Conservation (phyloP, 257 asterid genomes). For the Craterostigma plantagineum region DNA sequence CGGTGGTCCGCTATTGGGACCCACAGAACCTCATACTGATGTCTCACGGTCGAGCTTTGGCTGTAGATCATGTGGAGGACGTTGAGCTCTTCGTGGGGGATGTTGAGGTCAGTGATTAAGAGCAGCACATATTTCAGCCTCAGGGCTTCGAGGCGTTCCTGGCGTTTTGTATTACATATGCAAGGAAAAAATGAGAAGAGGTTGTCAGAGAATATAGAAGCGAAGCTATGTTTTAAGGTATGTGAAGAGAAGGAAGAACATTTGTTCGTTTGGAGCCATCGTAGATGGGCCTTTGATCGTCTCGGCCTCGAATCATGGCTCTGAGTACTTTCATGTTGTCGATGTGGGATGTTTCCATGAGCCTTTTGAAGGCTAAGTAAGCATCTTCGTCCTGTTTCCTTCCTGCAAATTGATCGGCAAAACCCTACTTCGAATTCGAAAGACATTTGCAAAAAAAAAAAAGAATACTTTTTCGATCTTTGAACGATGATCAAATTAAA, state of each 20-base stretch:
- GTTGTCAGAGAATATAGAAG: no score
- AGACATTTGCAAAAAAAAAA: no score
- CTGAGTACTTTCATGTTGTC: conserved; percentile 37
- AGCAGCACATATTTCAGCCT: conserved; percentile 56
- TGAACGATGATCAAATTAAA: no score
- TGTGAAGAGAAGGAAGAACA: conserved; percentile 6
- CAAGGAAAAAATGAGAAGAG: neutral
- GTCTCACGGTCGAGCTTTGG: conserved; percentile 26
- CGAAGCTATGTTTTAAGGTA: no score
- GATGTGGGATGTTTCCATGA: conserved; percentile 24
- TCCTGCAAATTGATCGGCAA: conserved; percentile 13
- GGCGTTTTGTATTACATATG: conserved; percentile 7
- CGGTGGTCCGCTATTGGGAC: conserved; percentile 39
- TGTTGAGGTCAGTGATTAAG: conserved; percentile 52
- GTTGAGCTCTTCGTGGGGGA: conserved; percentile 51
- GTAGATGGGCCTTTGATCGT: conserved; percentile 28
- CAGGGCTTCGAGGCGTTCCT: conserved; percentile 47
- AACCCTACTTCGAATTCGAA: no score
- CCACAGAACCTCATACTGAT: conserved; percentile 78
- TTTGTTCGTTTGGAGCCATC: conserved; percentile 19
- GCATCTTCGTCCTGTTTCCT: conserved; percentile 17
- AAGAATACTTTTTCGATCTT: no score
- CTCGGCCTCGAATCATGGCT: conserved; percentile 21
- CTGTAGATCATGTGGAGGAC: conserved; percentile 59
- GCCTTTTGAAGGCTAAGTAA: conserved; percentile 18